Base-by-base conservation (phyloP, 2,329 filamentous ascomycete species). In the Trichophyton benhamiae region DNA sequence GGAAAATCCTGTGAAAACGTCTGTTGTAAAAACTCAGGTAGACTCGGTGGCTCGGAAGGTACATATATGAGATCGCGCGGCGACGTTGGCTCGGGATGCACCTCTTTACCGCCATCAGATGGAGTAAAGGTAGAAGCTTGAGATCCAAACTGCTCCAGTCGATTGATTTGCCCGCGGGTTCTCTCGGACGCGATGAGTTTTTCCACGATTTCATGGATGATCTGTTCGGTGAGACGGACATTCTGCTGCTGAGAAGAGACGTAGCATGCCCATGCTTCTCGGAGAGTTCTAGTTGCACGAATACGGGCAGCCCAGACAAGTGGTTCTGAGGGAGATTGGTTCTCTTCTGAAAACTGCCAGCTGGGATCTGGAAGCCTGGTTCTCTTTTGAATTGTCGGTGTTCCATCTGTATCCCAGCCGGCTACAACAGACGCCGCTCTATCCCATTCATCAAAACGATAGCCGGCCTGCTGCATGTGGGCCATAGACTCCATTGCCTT, bases 191-290 rank as follows among this genome's bases (percentile, higher is more conserved):
- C 73, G 8, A 79, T 70, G 15, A 86, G 68, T 65, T 84, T 85
- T 63, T 79, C 76, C 27, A 82, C 78, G 76, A 86, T 84, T 41
- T 80, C 82, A 59, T 78, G 71, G 63, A 83, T 83, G 1, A 83
- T 74, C 27, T 72, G 69, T 33, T 63, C 64, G 60, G 72, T 70
- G n/a, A 72, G 67, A 8, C 68, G 69, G 41, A 72, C 65, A 7
- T 68, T 70, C 13, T 74, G 72, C 22, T 78, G 74, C 67, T 83
- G 77, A 63, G 79, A 83, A 3, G 81, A 78, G 48, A 84, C 70
- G 68, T 85, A 87, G 64, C 81, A 83, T 22, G 83, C 83, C 84
- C 84, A 87, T 4, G 84, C 83, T 72, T 87, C 83, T 63, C 82
- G 78, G 55, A 82, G 71, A 3, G 83, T 86, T 41, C 84, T 76